Base-by-base conservation (phyloP, 176 grass and related monocot species). In the Lolium multiflorum region DNA sequence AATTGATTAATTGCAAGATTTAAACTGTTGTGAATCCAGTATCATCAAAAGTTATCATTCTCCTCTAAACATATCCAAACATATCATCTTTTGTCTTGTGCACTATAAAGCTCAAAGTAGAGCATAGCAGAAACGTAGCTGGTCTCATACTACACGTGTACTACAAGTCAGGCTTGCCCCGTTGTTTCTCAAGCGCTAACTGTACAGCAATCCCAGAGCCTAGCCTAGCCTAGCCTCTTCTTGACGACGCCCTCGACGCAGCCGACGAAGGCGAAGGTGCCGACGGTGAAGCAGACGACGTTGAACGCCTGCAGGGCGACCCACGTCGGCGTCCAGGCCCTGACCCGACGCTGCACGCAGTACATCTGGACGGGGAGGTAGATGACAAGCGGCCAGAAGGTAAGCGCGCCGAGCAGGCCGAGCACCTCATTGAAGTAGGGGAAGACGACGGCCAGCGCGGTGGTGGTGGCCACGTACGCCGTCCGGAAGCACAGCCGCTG, bases 371-470 rank as follows among this genome's bases (percentile, higher is more conserved):
- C 87, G 73, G 94, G 94, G 84, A 91, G 87, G 87, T 93, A 96
- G 74, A 96, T 83, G 72, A 71, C 87, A 7, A 93, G 66, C 3
- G 91, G 89, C 94, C 89, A 96, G 87, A 96, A 96, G 60, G 60
- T 25, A 74, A 89, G n/a, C 57, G 94, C 65, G 35, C 94, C 94
- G 0, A 96, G 79, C 56, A 93, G 56, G n/a, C 91, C 94, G 67
- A 96, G 74, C 57, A 96, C 89, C 80, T 96, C 80, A 74, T 96
- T 96, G 94, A 96, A 96, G 89, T 91, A 93, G 52, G 94, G 91
- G 71, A 96, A 90, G 70, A 93, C 47, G n/a, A 96, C 60, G 1
- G 91, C 91, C 9, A 96, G 77, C 68, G 52, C 91, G 26, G 94
- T 96, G 0, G 94, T 93, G 81, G 78, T 83, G 10, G 79, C 91